Evolutionary conservation across 495 filamentous ascomycete species (phyloP).

Genomic region (Endocarpon pusillum): DNA sequence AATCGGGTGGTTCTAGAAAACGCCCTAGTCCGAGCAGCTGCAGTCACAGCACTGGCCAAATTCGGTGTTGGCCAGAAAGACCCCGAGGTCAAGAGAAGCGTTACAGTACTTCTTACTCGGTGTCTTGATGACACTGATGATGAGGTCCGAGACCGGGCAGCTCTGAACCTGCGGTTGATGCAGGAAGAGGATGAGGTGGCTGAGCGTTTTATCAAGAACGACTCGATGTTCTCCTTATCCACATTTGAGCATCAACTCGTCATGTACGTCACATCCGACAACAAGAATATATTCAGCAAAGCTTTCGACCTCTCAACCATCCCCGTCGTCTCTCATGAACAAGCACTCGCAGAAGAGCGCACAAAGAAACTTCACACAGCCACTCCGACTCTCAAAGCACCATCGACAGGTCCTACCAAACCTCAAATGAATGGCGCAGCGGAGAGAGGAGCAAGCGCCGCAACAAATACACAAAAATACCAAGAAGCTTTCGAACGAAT

Average conservation of each 20-base stretch:
- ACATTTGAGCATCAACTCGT: slow-evolving; percentile 94
- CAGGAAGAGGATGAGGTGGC: slow-evolving; percentile 70
- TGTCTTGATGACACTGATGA: slow-evolving; percentile 97
- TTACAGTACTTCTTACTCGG: slow-evolving; percentile 77
- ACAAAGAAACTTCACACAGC: slow-evolving; percentile 88
- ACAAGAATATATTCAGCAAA: slow-evolving; percentile 62
- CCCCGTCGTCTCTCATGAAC: slow-evolving; percentile 88
- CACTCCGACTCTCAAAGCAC: slow-evolving; percentile 88
- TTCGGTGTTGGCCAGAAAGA: slow-evolving; percentile 96
- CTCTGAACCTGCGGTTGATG: slow-evolving; percentile 82
- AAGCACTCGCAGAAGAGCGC: slow-evolving; percentile 91
- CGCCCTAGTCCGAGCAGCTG: slow-evolving; percentile 84
- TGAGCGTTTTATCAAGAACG: slow-evolving; percentile 75
- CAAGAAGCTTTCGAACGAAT: slow-evolving; percentile 71
- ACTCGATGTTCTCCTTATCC: slow-evolving; percentile 74
- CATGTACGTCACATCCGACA: slow-evolving; percentile 87
- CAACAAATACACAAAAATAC: slow-evolving; percentile 72
- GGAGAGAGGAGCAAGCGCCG: slow-evolving; percentile 53
- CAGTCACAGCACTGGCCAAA: slow-evolving; percentile 88
- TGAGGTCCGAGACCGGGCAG: slow-evolving; percentile 91
- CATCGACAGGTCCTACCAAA: slow-evolving; percentile 70
- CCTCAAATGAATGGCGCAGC: slow-evolving; percentile 44
- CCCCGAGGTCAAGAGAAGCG: slow-evolving; percentile 86
- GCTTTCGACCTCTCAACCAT: slow-evolving; percentile 84
- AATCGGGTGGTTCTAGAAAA: slow-evolving; percentile 97